Evolutionary conservation across 768 basidiomycete species (phyloP).

Genomic region (Tricholoma saponaceum): DNA sequence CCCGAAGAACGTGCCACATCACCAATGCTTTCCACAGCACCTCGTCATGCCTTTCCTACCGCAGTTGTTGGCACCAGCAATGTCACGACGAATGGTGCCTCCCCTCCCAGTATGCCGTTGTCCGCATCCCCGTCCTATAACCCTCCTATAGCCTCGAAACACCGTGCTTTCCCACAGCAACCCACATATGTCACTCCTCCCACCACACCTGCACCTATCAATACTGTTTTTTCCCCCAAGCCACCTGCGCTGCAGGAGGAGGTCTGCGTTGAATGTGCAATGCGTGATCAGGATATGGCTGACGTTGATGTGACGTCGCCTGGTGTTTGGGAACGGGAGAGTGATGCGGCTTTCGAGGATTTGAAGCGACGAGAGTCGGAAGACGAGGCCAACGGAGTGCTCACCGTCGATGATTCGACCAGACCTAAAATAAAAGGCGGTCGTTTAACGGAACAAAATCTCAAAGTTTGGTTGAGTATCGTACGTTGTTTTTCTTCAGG

Average conservation of each 20-base stretch:
- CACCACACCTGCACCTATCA: constrained; percentile 49
- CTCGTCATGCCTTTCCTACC: constrained; percentile 39
- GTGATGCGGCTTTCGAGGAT: constrained; percentile 80
- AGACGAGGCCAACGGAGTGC: constrained; percentile 51
- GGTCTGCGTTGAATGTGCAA: constrained; percentile 94
- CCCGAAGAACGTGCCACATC: constrained; percentile 18
- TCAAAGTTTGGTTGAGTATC: constrained; percentile 76
- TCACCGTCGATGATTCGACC: constrained; percentile 45
- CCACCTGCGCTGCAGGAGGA: constrained; percentile 69
- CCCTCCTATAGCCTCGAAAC: constrained; percentile 62
- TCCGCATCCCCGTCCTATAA: constrained; percentile 56
- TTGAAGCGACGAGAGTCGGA: constrained; percentile 68
- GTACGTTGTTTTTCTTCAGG: constrained; percentile 39
- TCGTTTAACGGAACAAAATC: constrained; percentile 69
- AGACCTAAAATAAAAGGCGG: constrained; percentile 65
- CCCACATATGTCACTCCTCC: constrained; percentile 71
- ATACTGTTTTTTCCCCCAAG: constrained; percentile 56
- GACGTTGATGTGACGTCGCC: constrained; percentile 86
- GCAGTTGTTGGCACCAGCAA: constrained; percentile 27
- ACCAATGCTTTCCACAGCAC: constrained; percentile 32
- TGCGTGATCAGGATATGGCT: constrained; percentile 98
- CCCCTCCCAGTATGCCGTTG: constrained; percentile 50
- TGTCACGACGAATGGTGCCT: constrained; percentile 1
- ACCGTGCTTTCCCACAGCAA: constrained; percentile 67
- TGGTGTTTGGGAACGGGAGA: constrained; percentile 89